Conservation (phyloP, 305 asterid species). For the Andrographis paniculata region DNA sequence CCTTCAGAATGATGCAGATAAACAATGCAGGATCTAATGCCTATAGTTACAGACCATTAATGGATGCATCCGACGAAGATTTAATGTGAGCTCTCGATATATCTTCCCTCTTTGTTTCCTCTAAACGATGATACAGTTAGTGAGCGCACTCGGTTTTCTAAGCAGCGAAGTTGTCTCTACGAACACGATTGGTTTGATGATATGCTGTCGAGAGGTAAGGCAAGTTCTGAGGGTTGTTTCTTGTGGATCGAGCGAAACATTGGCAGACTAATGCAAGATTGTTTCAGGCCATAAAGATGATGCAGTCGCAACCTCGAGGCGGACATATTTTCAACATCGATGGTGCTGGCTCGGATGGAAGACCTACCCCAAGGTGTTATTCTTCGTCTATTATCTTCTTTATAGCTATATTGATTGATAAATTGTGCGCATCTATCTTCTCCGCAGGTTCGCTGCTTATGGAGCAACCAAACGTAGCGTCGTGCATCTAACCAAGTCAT, state of each 20-base stretch:
- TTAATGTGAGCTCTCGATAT: conserved; percentile 46
- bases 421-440: conserved; percentile 7
- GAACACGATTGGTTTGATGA: conserved; percentile 93
- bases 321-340: conserved; percentile 94
- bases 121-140: conserved; percentile 4
- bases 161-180: conserved; percentile 92
- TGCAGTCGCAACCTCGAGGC: conserved; percentile 82
- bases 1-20: conserved; percentile 66
- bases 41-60: conserved; percentile 76
- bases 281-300: conserved; percentile 81
- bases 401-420: conserved; percentile 4
- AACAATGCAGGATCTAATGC: conserved; percentile 99
- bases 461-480: conserved; percentile 99
- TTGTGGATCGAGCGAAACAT: conserved; percentile 10
- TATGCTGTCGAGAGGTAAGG: conserved; percentile 96
- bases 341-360: conserved; percentile 99
- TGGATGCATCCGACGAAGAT: conserved; percentile 95
- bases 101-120: conserved; percentile 4
- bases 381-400: conserved; percentile 1
- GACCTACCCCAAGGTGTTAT: conserved; percentile 90
- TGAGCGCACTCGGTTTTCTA: conserved; percentile 16
- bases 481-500: conserved; percentile 93
- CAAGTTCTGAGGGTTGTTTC: conserved; percentile 12
- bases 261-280: conserved; percentile 28
- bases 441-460: conserved; percentile 89